These are phyloP conservation scores for Jacaranda copaia DNA, from an alignment of 257 asterid species.

Conservation along the genomic window DNA sequence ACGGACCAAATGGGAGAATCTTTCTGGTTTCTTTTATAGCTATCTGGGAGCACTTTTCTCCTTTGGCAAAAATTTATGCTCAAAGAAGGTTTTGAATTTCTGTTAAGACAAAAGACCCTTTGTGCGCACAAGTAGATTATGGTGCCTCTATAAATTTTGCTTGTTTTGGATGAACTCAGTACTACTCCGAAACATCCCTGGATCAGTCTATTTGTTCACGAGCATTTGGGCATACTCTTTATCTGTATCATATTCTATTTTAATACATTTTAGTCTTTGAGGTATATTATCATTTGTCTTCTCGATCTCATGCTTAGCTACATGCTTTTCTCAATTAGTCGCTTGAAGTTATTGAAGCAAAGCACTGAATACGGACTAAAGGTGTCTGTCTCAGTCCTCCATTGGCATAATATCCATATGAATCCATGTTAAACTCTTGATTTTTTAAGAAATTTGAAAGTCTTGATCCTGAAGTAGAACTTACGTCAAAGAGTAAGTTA, in stretches of 20 bases:
- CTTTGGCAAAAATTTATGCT: no score
- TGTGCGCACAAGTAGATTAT: no score
- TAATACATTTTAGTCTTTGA: not conserved
- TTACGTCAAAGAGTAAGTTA: not conserved
- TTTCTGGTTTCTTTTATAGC: not conserved
- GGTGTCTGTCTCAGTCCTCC: not conserved
- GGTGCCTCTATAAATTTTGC: no score
- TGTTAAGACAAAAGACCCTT: no score
- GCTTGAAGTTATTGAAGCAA: constrained; percentile 8
- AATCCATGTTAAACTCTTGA: not conserved
- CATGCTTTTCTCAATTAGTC: constrained; percentile 2
- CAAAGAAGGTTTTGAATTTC: no score
- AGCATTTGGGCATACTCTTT: not conserved
- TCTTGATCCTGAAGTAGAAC: constrained; percentile 7
- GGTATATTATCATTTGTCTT: not conserved
- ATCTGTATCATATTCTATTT: not conserved
- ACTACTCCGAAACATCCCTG: no score
- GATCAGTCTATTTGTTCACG: no score
- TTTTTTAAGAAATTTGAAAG: not conserved
- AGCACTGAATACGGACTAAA: not conserved
- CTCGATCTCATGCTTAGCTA: not conserved
- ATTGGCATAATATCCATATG: not conserved
- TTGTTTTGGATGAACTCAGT: no score
- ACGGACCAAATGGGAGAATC: not conserved
- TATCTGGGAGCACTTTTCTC: not conserved